These are phyloP conservation scores for Xylariaceae sp. DNA, from an alignment of 2,329 filamentous ascomycete genomes.

Conservation along the genomic window DNA sequence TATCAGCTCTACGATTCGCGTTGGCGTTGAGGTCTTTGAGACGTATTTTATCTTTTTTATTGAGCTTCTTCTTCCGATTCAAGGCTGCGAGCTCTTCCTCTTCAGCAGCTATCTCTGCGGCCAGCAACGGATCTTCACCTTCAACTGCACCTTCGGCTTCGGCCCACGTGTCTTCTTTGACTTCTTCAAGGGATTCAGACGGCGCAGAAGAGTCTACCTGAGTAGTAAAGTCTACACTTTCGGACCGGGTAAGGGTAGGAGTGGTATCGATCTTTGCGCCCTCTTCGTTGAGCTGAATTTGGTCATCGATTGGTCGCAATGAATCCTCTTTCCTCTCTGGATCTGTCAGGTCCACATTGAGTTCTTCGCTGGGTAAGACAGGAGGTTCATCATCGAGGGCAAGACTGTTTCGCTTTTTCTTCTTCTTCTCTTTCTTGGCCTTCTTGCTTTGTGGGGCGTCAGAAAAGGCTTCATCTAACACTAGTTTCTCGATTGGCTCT, in stretches of 20 bases:
- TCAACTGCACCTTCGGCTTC: too few relatives aligned
- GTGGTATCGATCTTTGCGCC: too few relatives aligned
- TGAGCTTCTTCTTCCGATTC: conserved; percentile 1
- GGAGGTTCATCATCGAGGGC: conserved; percentile 11
- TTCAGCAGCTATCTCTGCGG: not conserved
- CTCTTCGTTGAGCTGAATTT: too few relatives aligned
- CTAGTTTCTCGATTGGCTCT: too few relatives aligned
- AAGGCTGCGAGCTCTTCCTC: not conserved
- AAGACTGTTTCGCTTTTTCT: conserved; percentile 21
- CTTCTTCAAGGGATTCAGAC: too few relatives aligned
- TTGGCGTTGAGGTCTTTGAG: conserved; percentile 1
- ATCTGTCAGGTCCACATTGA: not conserved
- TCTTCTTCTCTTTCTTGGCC: conserved; percentile 32
- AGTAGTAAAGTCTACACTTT: too few relatives aligned
- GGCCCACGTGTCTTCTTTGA: too few relatives aligned
- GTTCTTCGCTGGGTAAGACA: not conserved
- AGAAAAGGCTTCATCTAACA: not conserved
- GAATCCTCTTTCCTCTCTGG: too few relatives aligned
- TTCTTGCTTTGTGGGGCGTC: conserved; percentile 16
- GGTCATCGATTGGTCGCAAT: too few relatives aligned
- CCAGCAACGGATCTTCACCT: too few relatives aligned
- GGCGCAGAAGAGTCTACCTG: too few relatives aligned
- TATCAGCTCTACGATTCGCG: not conserved
- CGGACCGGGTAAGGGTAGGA: too few relatives aligned
- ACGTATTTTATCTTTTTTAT: conserved; percentile 1